Conservation (phyloP, 768 basidiomycete genomes). For the Coprinopsis strossmayeri region DNA sequence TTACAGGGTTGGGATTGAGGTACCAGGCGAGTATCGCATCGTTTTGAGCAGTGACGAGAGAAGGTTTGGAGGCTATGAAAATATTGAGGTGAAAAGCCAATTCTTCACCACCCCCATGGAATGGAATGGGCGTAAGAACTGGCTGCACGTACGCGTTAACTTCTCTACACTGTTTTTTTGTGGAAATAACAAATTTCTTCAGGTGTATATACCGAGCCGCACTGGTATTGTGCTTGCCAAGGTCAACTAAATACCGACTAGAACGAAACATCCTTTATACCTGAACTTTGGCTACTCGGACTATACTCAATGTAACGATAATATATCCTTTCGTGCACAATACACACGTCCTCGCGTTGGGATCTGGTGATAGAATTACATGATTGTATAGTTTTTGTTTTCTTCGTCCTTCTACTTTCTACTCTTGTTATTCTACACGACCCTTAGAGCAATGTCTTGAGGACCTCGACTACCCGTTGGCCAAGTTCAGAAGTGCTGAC, state of each 20-base stretch:
- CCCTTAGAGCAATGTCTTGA: slow-evolving; percentile 50
- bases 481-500: slow-evolving; percentile 76
- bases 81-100: slow-evolving; percentile 54
- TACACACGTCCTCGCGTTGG: too few relatives aligned
- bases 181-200: slow-evolving; percentile 2
- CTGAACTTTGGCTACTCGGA: background rate
- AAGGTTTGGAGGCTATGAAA: slow-evolving; percentile 85
- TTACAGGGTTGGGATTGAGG: slow-evolving; percentile 89
- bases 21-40: slow-evolving; percentile 76
- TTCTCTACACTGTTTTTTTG: background rate
- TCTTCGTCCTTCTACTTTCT: background rate
- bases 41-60: slow-evolving; percentile 82
- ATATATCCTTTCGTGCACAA: too few relatives aligned
- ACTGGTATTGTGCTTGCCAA: slow-evolving; percentile 62
- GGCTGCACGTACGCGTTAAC: slow-evolving; percentile 56
- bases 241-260: slow-evolving; percentile 6
- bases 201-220: slow-evolving; percentile 71
- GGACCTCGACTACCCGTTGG: slow-evolving; percentile 69
- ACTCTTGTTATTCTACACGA: background rate
- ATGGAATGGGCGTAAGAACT: slow-evolving; percentile 94
- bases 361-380: background rate
- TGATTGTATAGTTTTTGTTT: background rate
- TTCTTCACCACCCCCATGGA: slow-evolving; percentile 80
- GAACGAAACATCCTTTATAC: background rate
- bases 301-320: too few relatives aligned